phyloP scores from a whole-genome alignment of 2,329 filamentous ascomycete genomes.

The Colletotrichum sp. region DNA sequence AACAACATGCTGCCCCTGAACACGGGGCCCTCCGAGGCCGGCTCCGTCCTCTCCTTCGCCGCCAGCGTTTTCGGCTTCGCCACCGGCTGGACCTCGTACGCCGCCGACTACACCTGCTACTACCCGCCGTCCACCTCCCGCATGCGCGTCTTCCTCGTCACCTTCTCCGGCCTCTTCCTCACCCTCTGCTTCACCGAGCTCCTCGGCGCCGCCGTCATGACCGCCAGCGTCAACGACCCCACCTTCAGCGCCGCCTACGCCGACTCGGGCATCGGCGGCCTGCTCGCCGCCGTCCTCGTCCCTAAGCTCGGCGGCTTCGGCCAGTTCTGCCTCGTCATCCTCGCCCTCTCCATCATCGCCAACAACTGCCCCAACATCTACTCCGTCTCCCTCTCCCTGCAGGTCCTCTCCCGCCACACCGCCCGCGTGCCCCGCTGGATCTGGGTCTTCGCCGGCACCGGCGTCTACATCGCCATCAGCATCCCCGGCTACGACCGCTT shows the following conservation, averaged over 20 bases:
- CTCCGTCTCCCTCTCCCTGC: constrained; percentile 70
- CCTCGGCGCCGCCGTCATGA: constrained; percentile 73
- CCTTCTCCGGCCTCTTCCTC: constrained; percentile 72
- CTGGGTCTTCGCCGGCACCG: constrained; percentile 68
- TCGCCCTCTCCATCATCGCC: constrained; percentile 70
- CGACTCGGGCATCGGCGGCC: constrained; percentile 61
- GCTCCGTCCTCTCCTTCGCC: constrained; percentile 68
- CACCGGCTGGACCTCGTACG: constrained; percentile 76
- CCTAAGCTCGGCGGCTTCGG: constrained; percentile 71
- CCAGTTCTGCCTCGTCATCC: constrained; percentile 72
- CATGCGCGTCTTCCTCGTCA: constrained; percentile 70
- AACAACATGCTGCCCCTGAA: constrained; percentile 60
- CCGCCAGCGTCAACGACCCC: constrained; percentile 55
- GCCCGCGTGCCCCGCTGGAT: constrained; percentile 70
- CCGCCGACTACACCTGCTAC: constrained; percentile 83
- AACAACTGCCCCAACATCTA: constrained; percentile 79
- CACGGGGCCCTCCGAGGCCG: constrained; percentile 63
- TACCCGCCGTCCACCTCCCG: constrained; percentile 68
- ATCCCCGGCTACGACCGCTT: constrained; percentile 74
- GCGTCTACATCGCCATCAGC: constrained; percentile 70
- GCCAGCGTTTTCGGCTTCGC: constrained; percentile 72
- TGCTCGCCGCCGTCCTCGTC: constrained; percentile 69
- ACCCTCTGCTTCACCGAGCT: constrained; percentile 78
- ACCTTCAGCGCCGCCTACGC: constrained; percentile 55
- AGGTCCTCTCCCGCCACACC: constrained; percentile 65